Conservation (phyloP, 2,329 filamentous ascomycete species). For the Aspergillus sojae region DNA sequence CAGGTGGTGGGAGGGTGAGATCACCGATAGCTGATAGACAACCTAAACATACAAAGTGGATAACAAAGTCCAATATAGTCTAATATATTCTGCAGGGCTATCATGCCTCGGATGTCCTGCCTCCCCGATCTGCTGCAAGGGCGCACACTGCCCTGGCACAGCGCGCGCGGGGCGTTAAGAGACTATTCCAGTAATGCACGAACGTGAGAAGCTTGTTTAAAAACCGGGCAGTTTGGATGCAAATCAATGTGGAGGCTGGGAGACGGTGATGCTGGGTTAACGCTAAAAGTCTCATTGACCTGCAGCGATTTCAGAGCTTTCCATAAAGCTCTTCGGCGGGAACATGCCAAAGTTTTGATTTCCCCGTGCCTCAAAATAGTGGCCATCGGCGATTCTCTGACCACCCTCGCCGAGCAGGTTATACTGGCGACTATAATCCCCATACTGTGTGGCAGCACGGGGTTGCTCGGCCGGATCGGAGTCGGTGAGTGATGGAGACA, state of each 20-base stretch:
- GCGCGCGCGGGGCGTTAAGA: not conserved
- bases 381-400: not conserved
- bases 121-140: not conserved
- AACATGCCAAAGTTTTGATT: not conserved
- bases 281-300: not conserved
- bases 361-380: not conserved
- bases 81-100: not conserved
- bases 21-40: not conserved
- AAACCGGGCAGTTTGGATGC: not conserved
- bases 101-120: not conserved
- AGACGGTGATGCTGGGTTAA: not conserved
- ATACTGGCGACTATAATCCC: not conserved
- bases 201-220: too few species aligned
- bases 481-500: not conserved
- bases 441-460: not conserved
- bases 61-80: not conserved
- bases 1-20: not conserved
- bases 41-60: not conserved
- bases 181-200: not conserved
- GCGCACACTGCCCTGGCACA: not conserved
- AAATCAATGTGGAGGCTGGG: not conserved
- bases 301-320: not conserved
- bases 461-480: not conserved
- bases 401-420: not conserved
- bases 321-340: not conserved